Conservation (phyloP, 2,329 filamentous ascomycete species). For the Fusarium sp. region DNA sequence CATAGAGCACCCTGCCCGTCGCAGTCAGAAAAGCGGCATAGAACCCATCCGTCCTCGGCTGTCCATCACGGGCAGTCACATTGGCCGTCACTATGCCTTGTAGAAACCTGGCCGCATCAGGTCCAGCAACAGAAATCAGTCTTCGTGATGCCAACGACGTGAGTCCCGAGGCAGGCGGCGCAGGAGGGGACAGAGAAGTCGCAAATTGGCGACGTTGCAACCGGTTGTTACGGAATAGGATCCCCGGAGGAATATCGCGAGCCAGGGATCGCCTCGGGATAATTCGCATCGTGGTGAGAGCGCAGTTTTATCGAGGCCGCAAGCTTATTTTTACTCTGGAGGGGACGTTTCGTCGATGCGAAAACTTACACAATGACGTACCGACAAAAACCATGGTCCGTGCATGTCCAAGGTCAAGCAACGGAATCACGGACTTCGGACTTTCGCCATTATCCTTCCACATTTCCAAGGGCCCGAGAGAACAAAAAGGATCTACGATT, state of each 20-base stretch:
- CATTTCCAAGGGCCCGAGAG: slow-evolving; percentile 6
- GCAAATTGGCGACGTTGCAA: slow-evolving; percentile 48
- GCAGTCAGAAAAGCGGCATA: slow-evolving; percentile 90
- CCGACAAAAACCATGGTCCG: slow-evolving; percentile 25
- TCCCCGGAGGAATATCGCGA: slow-evolving; percentile 21
- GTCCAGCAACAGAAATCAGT: slow-evolving; percentile 80
- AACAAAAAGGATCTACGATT: slow-evolving; percentile 10
- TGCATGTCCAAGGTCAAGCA: slow-evolving; percentile 10
- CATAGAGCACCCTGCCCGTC: slow-evolving; percentile 82
- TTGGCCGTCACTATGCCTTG: slow-evolving; percentile 84
- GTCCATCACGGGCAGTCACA: slow-evolving; percentile 51
- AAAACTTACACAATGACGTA: slow-evolving; percentile 42
- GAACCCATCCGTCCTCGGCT: slow-evolving; percentile 60
- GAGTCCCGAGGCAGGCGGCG: slow-evolving; percentile 58
- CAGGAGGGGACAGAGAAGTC: slow-evolving; percentile 47
- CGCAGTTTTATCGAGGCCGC: slow-evolving; percentile 14
- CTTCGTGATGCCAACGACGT: slow-evolving; percentile 74
- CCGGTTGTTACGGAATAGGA: slow-evolving; percentile 46
- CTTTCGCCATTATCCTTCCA: slow-evolving; percentile 8
- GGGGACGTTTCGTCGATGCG: slow-evolving; percentile 15
- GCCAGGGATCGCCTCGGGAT: slow-evolving; percentile 38
- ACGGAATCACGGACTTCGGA: slow-evolving; percentile 26
- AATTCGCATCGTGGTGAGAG: slow-evolving; percentile 37
- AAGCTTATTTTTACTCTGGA: slow-evolving; percentile 19
- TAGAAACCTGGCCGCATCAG: slow-evolving; percentile 83